These are phyloP conservation scores for Dendrobium officinale DNA, from an alignment of 106 monocot genomes.

Conservation along the genomic window DNA sequence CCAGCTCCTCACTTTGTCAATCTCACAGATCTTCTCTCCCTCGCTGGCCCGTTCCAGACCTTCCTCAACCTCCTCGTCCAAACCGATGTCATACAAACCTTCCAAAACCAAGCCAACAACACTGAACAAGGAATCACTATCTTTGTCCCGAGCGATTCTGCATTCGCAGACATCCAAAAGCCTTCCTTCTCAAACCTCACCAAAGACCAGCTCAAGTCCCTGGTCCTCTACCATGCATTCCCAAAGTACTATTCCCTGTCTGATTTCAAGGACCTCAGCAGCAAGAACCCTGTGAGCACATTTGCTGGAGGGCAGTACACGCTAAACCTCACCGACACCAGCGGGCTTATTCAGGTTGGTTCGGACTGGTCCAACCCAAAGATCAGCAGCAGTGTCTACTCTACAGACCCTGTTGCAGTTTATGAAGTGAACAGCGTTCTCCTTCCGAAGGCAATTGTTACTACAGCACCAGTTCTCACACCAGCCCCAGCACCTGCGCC, in stretches of 20 bases:
- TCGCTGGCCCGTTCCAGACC: constrained; percentile 75
- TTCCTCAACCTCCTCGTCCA: constrained; percentile 67
- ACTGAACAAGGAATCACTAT: constrained; percentile 76
- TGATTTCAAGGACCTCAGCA: constrained; percentile 72
- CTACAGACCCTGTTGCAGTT: constrained; percentile 60
- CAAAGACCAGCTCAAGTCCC: constrained; percentile 64
- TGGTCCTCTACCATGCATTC: constrained; percentile 76
- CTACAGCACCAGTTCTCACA: constrained; percentile 24
- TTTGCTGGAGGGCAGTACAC: constrained; percentile 70
- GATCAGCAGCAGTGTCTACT: constrained; percentile 80
- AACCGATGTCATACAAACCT: constrained; percentile 66
- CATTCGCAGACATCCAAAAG: constrained; percentile 59
- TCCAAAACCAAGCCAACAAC: constrained; percentile 89
- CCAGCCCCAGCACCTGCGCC: constrained; percentile 73
- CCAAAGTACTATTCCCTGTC: constrained; percentile 81
- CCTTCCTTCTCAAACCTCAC: constrained; percentile 71
- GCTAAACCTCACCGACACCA: constrained; percentile 54
- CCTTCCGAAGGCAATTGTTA: constrained; percentile 67
- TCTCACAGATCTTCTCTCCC: constrained; percentile 59
- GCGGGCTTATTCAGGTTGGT: constrained; percentile 39
- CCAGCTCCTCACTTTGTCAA: constrained; percentile 51
- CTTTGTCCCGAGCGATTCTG: constrained; percentile 76
- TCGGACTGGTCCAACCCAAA: constrained; percentile 73
- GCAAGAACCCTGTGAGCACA: constrained; percentile 40
- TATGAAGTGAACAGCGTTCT: constrained; percentile 70